Evolutionary conservation across 345 rosid species (phyloP).

Genomic region (Limnanthes douglasii): DNA sequence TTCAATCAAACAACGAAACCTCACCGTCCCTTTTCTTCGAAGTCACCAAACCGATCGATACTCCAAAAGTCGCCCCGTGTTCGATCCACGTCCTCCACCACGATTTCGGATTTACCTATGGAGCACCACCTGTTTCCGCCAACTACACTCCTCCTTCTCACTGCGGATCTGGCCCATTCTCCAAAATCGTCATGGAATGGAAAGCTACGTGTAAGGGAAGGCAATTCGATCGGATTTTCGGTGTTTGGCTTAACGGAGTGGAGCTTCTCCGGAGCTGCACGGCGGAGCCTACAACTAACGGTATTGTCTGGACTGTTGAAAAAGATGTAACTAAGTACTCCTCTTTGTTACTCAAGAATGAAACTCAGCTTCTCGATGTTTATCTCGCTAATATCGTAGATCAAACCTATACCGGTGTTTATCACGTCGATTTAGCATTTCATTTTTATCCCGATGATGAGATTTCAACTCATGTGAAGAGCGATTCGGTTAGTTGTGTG

Average conservation of each 20-base stretch:
- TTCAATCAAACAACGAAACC: slow-evolving; percentile 6
- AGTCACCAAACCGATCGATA: slow-evolving; percentile 43
- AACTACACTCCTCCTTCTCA: slow-evolving; percentile 52
- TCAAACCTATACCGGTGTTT: slow-evolving; percentile 58
- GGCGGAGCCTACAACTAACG: slow-evolving; percentile 67
- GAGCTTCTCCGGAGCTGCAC: slow-evolving; percentile 96
- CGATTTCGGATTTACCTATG: slow-evolving; percentile 58
- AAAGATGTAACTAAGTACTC: slow-evolving; percentile 78
- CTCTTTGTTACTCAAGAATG: slow-evolving; percentile 43
- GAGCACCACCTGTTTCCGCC: slow-evolving; percentile 51
- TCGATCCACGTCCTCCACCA: slow-evolving; percentile 40
- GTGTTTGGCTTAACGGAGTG: slow-evolving; percentile 74
- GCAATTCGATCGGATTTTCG: slow-evolving; percentile 80
- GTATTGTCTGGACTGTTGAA: slow-evolving; percentile 58
- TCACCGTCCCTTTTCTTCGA: slow-evolving; percentile 61
- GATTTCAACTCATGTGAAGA: slow-evolving; percentile 2
- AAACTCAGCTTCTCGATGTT: slow-evolving; percentile 45
- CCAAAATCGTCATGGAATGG: slow-evolving; percentile 71
- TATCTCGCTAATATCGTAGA: slow-evolving; percentile 55
- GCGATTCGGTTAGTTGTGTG: slow-evolving; percentile 2
- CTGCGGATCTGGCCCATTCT: slow-evolving; percentile 31
- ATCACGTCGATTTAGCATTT: slow-evolving; percentile 48
- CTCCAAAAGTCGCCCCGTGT: slow-evolving; percentile 33
- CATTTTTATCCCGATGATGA: slow-evolving; percentile 41
- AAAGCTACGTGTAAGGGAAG: slow-evolving; percentile 63